Base-by-base conservation (phyloP, 495 filamentous ascomycete species). In the Hypoxylon cercidicola region DNA sequence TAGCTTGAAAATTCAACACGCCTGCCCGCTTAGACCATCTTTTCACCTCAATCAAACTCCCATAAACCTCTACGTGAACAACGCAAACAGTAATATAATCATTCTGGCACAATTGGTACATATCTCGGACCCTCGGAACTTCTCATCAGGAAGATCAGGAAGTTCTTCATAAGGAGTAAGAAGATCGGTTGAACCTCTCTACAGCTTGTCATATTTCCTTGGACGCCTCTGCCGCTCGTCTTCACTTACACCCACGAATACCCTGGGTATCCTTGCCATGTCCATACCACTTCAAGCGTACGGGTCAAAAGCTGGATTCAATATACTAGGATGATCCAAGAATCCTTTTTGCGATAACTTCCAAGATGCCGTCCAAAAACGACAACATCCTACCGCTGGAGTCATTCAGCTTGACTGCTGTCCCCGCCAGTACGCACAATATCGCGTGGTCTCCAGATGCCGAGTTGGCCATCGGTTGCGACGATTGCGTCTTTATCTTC, bases 401-500 rank as follows among this genome's bases (percentile, higher is more conserved):
- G 16, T 74, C 80, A 15, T 73, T 83, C 35, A 72, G 64, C n/a
- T 72, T 83, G 9, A 71, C 68, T 25, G 75, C 78, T 0, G 66
- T 76, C 8, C 79, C 80, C 2, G 59, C 77, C 32, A 74, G 77
- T 47, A 80, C 76, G 28, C 79, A 80, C 43, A 77, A 78, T 43
- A 69, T 83, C 34, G 71, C 70, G 25, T 83, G 80, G 72, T 83
- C 81, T 15, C 79, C 78, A 55, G 81, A 83, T 47, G 75, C 75
- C 28, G 81, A 83, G 61, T 66, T 83, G 0, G 81, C 79, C 6
- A 71, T 83, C 12, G 74, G 74, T 0, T 78, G 77, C 39, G 79
- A 83, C 52, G 81, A 83, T 60, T 80, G 76, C 23, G 75, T 83
- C 50, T 74, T 79, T 50, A 55, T 83, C 41, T 76, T 78, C 48